A percentile compares a stretch with the other conserved stretches of the same genome.
Conservation (phyloP, 345 rosid species). For the Pistacia atlantica region DNA sequence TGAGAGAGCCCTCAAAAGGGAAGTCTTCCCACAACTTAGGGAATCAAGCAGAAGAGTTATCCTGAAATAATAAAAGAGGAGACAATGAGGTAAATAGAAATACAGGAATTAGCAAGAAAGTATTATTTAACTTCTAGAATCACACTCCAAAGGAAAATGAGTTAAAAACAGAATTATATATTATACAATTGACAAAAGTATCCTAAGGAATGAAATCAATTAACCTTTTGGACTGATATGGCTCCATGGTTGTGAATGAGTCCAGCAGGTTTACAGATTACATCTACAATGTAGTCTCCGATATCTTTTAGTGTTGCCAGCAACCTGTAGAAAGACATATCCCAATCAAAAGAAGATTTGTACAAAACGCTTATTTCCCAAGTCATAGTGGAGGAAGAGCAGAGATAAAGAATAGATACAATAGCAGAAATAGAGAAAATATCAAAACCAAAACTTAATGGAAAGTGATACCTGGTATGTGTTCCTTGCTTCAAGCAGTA, state of each 20-base stretch:
- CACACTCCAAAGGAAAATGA: neutral
- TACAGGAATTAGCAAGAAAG: neutral
- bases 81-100: neutral
- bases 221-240: constrained; percentile 89
- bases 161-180: neutral
- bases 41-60: no score
- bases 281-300: constrained; percentile 79
- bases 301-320: constrained; percentile 74
- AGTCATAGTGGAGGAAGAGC: neutral
- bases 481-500: no score
- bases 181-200: constrained; percentile 20
- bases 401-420: no score
- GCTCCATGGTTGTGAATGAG: constrained; percentile 86
- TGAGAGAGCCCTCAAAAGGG: no score
- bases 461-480: no score
- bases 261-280: constrained; percentile 70
- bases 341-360: neutral
- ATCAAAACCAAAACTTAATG: no score
- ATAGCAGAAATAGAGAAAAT: no score
- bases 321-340: constrained; percentile 54
- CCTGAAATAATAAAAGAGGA: no score
- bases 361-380: neutral
- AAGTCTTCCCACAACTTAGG: no score
- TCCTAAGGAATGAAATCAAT: constrained; percentile 98
- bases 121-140: neutral